Base-by-base conservation (phyloP, 768 basidiomycete genomes). In the Coprinopsis sp. region DNA sequence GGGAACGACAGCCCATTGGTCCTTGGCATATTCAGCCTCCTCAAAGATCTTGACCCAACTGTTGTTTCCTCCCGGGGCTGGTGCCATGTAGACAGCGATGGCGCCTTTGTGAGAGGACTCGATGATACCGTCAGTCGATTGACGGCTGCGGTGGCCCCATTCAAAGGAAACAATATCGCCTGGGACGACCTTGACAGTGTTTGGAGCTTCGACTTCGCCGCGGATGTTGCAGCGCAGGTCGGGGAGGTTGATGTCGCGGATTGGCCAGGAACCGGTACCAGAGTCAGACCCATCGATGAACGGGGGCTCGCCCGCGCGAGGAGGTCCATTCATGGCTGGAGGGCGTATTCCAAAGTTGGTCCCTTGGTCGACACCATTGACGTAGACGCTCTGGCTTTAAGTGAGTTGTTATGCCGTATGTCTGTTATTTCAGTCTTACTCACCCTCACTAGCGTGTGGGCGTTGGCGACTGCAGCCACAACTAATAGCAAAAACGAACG, bases 301-400 rank as follows among this genome's bases (percentile, higher is more conserved):
- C 10, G 48, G 48, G 7, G 48, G 48, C 19, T 49, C 48, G 33
- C 23, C 19, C 6, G 34, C 48, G 25, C 48, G 48, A 2, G 48
- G 48, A 11, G 48, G 48, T 19, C 48, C 48, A 25, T 49, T 49
- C 47, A 49, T 49, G 4, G 47, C 47, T 6, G 47, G 47, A 8
- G 48, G 48, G n/a, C 48, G 48, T 23, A 49, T 49, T 3, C 48
- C 48, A 23, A 37, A 25, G 42, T 49, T 49, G 21, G 48, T 49
- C 27, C 67, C 68, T 53, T 69, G 66, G 49, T 64, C 61, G 23
- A 65, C 62, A 29, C 61, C 65, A 50, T 69, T 67, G 33, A 69
- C 60, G 62, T 65, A 67, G 27, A 65, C 61, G 31, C 66, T 44
- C 41, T 49, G 25, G 18, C 19, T 22, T 3, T 16, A 3, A 25